Conservation (phyloP, 495 filamentous ascomycete genomes). For the Chaetomium cochliodes region DNA sequence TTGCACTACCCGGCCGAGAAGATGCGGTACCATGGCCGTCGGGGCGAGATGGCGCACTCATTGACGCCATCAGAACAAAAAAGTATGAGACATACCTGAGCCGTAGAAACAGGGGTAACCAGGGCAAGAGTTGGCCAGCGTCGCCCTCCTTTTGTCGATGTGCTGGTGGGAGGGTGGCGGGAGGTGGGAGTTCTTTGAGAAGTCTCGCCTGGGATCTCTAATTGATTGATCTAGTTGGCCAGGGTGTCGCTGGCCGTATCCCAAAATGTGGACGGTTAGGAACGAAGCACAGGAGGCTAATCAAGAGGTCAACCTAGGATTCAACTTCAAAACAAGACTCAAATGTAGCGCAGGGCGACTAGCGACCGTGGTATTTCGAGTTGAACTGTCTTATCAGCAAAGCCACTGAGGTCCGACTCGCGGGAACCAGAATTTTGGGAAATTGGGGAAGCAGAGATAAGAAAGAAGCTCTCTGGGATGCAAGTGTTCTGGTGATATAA, state of each 20-base stretch:
- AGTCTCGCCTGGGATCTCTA: neutral
- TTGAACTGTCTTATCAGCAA: neutral
- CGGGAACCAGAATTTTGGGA: neutral
- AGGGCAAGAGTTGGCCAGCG: neutral
- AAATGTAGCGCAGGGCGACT: neutral
- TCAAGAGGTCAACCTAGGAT: neutral
- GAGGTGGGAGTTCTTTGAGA: neutral
- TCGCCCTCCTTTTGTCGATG: neutral
- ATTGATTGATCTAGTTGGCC: neutral
- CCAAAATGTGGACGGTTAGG: neutral
- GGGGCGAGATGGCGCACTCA: slow-evolving; percentile 12
- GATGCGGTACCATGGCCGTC: neutral
- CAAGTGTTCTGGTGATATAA: slow-evolving; percentile 16
- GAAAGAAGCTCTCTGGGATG: neutral
- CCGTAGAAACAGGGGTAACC: neutral
- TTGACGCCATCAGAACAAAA: slow-evolving; percentile 1
- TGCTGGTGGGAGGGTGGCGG: too few species aligned
- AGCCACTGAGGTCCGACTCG: neutral
- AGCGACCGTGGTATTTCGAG: neutral
- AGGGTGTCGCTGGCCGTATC: neutral
- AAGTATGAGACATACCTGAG: slow-evolving; percentile 19
- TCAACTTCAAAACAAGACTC: neutral
- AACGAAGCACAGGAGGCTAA: neutral
- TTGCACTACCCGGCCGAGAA: slow-evolving; percentile 20
- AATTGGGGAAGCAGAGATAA: neutral